phyloP scores from a whole-genome alignment of 768 basidiomycete species.

The Phallus indusiatus region DNA sequence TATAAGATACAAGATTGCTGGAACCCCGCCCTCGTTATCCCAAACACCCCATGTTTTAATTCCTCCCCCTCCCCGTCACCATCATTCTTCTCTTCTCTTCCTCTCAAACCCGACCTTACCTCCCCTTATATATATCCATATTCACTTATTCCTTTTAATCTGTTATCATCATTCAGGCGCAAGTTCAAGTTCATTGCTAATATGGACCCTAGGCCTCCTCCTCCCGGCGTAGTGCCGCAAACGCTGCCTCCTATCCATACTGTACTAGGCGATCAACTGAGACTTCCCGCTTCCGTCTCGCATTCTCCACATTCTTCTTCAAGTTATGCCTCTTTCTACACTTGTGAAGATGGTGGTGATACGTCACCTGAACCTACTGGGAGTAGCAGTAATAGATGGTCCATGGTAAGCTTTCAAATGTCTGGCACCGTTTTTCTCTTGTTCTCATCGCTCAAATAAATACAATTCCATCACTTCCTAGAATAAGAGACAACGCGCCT shows the following conservation, averaged over 20 bases:
- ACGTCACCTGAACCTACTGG: neutral
- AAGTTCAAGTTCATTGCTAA: neutral
- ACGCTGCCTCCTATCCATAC: slow-evolving; percentile 6
- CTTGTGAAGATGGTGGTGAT: neutral
- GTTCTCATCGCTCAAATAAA: neutral
- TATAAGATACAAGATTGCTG: neutral
- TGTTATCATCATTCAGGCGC: neutral
- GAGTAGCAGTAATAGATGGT: neutral
- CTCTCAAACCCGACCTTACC: neutral
- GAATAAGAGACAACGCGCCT: neutral
- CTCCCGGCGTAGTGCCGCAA: neutral
- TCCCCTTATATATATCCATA: too few species aligned
- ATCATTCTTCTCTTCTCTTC: neutral
- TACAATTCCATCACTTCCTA: neutral
- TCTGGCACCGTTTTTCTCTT: neutral
- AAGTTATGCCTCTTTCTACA: neutral
- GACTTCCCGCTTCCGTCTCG: neutral
- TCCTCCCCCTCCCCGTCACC: neutral
- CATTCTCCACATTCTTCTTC: neutral
- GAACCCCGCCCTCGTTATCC: neutral
- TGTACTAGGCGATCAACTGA: neutral
- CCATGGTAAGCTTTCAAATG: neutral
- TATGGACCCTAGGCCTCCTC: neutral
- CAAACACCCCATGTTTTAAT: neutral
- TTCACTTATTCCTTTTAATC: neutral